Base-by-base conservation (phyloP, 768 basidiomycete genomes). In the Pisolithus orientalis region DNA sequence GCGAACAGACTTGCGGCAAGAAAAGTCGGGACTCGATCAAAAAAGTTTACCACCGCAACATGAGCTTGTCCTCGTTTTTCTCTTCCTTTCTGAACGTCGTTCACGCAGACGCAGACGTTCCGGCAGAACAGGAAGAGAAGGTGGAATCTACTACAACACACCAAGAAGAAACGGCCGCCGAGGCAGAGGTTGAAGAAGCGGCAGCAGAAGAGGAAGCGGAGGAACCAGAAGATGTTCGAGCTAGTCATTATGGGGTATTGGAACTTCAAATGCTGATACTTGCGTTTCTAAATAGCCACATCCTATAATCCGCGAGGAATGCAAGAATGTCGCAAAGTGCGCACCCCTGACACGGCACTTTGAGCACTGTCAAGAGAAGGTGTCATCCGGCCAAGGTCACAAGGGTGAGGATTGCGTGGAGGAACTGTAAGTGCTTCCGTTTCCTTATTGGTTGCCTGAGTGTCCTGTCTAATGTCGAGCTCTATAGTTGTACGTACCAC, bases 321-420 rank as follows among this genome's bases (percentile, higher is more conserved):
- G 89, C 70, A 76, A 85, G 62, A 67, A 77, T 56, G 71, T 80
- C 31, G 60, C 77, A 3, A 80, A 84, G 57, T 94, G 93, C 59
- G 80, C 78, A 38, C 70, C 81, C 37, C 67, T 84, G 51, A 75
- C 84, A 38, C 82, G 87, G 63, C 94, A 95, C 73, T 95, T 94
- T 69, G 79, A 86, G 53, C 89, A 94, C 64, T 95, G 94, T 70
- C 80, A 89, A 65, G 88, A 94, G 70, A 94, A 91, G 72, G 84
- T 96, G 44, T 70, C 82, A 53, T 76, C 75, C 29, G 94, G 93
- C 27, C 65, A 93, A 62, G 93, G 91, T 38, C 91, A 79, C 80
- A 85, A 90, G 66, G 83, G 83, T 57, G 94, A 95, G 75, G 92
- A 94, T 65, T 95, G 92, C 64, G 87, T 94, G 37, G 90, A 93